These are phyloP conservation scores for Eutrema yunnanense DNA, from an alignment of 345 rosid species.

Conservation along the genomic window DNA sequence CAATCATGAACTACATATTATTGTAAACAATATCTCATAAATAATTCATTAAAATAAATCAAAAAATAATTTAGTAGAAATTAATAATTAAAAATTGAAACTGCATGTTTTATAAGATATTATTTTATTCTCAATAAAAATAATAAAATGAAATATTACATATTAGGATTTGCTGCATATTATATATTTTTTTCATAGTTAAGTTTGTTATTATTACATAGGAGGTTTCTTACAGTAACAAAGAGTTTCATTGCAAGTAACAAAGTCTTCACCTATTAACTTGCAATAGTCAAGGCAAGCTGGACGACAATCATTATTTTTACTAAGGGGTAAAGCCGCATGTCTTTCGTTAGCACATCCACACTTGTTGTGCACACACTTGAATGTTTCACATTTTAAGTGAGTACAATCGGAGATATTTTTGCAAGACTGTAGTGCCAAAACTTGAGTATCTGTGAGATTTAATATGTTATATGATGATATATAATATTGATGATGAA, in stretches of 20 bases:
- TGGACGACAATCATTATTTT: background rate
- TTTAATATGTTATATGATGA: background rate
- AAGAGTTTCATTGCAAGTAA: background rate
- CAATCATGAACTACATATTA: no score
- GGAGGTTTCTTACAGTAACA: background rate
- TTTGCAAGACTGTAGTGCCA: background rate
- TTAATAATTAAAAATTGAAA: no score
- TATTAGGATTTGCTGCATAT: no score
- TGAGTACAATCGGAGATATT: background rate
- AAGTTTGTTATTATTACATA: background rate
- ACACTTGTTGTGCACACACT: background rate
- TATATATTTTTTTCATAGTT: background rate
- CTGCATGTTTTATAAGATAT: background rate
- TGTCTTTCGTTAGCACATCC: background rate
- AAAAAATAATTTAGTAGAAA: no score
- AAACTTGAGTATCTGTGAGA: background rate
- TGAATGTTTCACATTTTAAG: background rate
- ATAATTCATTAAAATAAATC: no score
- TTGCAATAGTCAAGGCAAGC: slow-evolving; percentile 4
- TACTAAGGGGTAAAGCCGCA: background rate
- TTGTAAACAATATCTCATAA: no score
- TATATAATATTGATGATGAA: background rate
- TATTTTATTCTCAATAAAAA: no score
- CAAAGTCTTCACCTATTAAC: background rate
- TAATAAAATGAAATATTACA: no score